Base-by-base conservation (phyloP, 768 basidiomycete genomes). In the Saitozyma sp. region DNA sequence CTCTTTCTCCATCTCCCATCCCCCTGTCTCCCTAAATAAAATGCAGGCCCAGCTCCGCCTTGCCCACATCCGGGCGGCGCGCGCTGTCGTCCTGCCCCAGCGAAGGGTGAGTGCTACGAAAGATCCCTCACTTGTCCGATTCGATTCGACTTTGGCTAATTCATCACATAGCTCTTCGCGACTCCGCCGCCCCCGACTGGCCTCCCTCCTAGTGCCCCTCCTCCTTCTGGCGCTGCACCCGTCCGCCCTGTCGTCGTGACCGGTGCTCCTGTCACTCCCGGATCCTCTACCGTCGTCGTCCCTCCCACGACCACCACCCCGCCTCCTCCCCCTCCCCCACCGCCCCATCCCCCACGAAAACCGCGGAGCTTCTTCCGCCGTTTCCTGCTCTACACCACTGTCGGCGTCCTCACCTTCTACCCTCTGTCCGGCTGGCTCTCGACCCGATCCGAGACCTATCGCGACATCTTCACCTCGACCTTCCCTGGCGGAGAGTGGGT, bases 381-480 rank as follows among this genome's bases (percentile, higher is more conserved):
- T 56, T 80, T 91, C 56, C 75, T 94, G 40, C 82, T 88, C 79
- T 86, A 88, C 58, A 87, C 90, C 14, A 80, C 88, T 49, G 83
- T 86, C 9, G 83, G 86, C 19, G 85, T 86, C 16, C 85, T 88
- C 53, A 86, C 87, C 16, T 92, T 92, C 82, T 95, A 93, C 83
- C 81, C 87, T 62, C 86, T 88, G 55, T 91, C 91, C 79, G 85
- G 88, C 9, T 89, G 90, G 78, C 81, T 87, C 61, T 86, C 91
- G 19, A 88, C 89, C 82, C 85, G 88, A 71, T 87, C 85, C 78
- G 88, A 87, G 68, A 78, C 82, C 2, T 96, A 94, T 82, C 87
- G 89, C 75, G 89, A 94, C 67, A 84, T 95, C 76, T 96, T 96
- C 83, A 84, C 86, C 59, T 85, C 88, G 69, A 83, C 85, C 49